Conservation (phyloP, 768 basidiomycete species). For the Pleurotus giganteus region DNA sequence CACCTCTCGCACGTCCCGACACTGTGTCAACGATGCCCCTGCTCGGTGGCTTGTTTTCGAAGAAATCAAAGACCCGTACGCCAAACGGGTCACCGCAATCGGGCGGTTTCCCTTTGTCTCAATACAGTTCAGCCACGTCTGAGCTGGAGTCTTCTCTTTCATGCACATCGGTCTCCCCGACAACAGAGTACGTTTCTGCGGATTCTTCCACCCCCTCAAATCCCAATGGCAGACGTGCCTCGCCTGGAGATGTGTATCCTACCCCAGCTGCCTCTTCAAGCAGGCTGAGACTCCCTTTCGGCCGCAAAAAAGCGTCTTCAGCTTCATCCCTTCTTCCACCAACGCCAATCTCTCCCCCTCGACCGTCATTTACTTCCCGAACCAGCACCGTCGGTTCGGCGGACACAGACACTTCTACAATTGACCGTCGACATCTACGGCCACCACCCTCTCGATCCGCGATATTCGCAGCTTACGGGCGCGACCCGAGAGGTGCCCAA, state of each 20-base stretch:
- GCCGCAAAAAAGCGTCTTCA: conserved; percentile 26
- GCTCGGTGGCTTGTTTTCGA: conserved; percentile 8
- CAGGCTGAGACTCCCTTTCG: conserved; percentile 37
- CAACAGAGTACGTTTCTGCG: conserved; percentile 27
- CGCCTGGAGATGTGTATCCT: conserved; percentile 5
- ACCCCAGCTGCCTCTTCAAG: conserved; percentile 20
- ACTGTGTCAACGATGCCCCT: neutral
- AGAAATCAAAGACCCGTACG: conserved; percentile 4
- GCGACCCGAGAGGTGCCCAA: conserved; percentile 41
- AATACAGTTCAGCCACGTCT: conserved; percentile 8
- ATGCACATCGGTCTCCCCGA: conserved; percentile 14
- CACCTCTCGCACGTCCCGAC: neutral
- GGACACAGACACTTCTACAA: conserved; percentile 39
- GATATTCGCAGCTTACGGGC: conserved; percentile 60
- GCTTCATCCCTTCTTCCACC: conserved; percentile 17
- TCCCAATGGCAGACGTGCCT: conserved; percentile 14
- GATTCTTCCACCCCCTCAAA: conserved; percentile 19
- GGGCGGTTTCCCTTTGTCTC: neutral
- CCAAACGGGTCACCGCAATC: neutral
- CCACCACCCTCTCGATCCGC: conserved; percentile 65
- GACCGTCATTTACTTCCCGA: conserved; percentile 28
- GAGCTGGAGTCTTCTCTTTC: conserved; percentile 6
- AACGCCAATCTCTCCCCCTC: conserved; percentile 23
- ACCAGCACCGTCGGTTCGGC: conserved; percentile 39
- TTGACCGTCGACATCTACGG: conserved; percentile 34